These are phyloP conservation scores for Suillus fuscotomentosus DNA, from an alignment of 768 basidiomycete species.

Conservation along the genomic window DNA sequence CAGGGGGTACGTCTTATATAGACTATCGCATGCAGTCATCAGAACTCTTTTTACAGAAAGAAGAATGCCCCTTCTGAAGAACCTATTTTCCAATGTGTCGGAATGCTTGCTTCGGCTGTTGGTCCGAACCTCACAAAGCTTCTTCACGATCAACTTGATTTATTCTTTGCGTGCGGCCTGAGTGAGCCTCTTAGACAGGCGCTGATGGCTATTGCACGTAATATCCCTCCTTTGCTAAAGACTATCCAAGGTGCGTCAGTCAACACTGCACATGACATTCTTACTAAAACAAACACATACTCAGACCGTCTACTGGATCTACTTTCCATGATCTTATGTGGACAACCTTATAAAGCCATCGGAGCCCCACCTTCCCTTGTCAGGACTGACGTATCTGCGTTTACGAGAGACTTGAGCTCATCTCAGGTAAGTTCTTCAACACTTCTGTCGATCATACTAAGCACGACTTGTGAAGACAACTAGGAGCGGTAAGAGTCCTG, in stretches of 20 bases:
- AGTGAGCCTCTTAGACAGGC: conserved; percentile 88
- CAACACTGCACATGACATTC: neutral
- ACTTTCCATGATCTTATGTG: conserved; percentile 76
- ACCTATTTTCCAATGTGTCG: conserved; percentile 96
- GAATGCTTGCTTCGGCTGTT: conserved; percentile 93
- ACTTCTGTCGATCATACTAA: neutral
- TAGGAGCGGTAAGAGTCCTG: conserved; percentile 60
- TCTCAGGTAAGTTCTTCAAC: conserved; percentile 40
- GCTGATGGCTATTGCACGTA: conserved; percentile 76
- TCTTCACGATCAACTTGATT: conserved; percentile 92
- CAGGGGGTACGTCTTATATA: conserved; percentile 60
- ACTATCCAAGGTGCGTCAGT: conserved; percentile 77
- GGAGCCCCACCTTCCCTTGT: conserved; percentile 74
- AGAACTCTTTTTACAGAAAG: conserved; percentile 41
- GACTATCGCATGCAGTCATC: neutral
- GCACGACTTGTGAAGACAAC: conserved; percentile 33
- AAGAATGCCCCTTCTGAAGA: conserved; percentile 94
- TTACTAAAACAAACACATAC: neutral
- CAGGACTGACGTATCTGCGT: conserved; percentile 48
- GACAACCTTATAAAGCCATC: conserved; percentile 82
- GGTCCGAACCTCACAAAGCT: conserved; percentile 95
- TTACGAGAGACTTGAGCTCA: conserved; percentile 50
- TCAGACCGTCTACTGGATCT: conserved; percentile 88
- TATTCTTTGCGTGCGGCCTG: conserved; percentile 94
- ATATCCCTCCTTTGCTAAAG: conserved; percentile 87